Evolutionary conservation across 192 early-diverging fungal genomes (phyloP).

Genomic region (Rhizophlyctis rosea): DNA sequence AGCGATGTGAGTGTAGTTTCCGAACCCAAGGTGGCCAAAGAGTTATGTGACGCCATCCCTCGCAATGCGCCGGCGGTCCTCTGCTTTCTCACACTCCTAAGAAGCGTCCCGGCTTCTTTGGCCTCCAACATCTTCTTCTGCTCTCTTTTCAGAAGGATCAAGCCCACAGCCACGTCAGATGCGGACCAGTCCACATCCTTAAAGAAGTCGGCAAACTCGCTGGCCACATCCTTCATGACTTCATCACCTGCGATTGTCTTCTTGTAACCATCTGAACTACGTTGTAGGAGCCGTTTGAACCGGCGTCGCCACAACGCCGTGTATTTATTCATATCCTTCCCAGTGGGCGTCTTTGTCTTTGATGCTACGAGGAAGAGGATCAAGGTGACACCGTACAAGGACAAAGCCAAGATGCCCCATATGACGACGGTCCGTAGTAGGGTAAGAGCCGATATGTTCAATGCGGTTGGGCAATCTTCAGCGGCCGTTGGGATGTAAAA

Average conservation of each 20-base stretch:
- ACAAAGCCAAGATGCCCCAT: no score
- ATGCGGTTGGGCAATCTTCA: no score
- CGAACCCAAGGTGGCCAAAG: no score
- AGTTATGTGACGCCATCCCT: conserved; percentile 39
- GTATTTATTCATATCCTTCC: conserved; percentile 15
- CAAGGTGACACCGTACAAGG: no score
- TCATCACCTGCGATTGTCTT: conserved; percentile 18
- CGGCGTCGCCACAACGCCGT: conserved; percentile 31
- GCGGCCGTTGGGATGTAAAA: no score
- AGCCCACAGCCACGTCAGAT: conserved; percentile 40
- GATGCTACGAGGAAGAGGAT: no score
- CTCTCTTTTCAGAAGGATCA: conserved; percentile 44
- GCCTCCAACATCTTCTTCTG: conserved; percentile 34
- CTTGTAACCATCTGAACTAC: background rate
- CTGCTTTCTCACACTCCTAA: no score
- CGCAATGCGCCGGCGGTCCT: conserved; percentile 14
- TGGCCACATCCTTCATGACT: conserved; percentile 31
- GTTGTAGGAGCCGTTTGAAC: conserved; percentile 28
- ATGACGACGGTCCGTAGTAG: no score
- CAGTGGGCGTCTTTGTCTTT: no score
- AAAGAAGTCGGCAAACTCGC: conserved; percentile 32
- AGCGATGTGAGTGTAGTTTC: no score
- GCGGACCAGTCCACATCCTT: conserved; percentile 49
- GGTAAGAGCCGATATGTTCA: no score
- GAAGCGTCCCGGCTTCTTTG: background rate